Conservation (phyloP, 2,329 filamentous ascomycete genomes). For the Aspergillus thermomutatus region DNA sequence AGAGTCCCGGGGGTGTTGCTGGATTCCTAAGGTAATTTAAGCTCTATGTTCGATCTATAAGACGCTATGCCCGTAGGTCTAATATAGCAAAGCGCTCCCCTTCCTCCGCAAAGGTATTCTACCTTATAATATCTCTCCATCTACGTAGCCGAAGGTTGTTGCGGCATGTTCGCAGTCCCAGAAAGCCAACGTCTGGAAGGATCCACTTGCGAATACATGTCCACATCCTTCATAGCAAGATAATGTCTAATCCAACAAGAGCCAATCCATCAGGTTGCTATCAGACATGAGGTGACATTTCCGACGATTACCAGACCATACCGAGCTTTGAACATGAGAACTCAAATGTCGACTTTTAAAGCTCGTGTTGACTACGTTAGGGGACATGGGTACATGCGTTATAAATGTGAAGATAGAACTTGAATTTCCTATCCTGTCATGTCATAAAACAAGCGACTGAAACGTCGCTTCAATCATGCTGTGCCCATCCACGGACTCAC, state of each 20-base stretch:
- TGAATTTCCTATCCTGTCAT: background rate
- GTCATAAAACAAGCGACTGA: background rate
- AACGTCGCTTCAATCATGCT: background rate
- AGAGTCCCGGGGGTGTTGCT: too few relatives aligned
- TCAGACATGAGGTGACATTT: too few relatives aligned
- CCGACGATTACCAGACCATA: too few relatives aligned
- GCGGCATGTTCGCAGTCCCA: background rate
- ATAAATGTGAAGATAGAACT: background rate
- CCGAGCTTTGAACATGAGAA: background rate
- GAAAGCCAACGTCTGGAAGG: background rate
- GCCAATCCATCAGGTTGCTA: too few relatives aligned
- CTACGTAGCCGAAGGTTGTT: background rate
- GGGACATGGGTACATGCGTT: background rate
- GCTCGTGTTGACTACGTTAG: background rate
- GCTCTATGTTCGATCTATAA: background rate
- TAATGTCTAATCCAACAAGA: too few relatives aligned
- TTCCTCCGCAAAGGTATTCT: background rate
- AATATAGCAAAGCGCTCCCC: background rate
- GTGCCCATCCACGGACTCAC: background rate
- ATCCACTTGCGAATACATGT: background rate
- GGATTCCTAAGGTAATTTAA: background rate
- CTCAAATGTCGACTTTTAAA: background rate
- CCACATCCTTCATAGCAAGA: background rate
- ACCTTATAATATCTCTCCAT: background rate
- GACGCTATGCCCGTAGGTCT: background rate